These are phyloP conservation scores for Penicillium herquei DNA, from an alignment of 495 filamentous ascomycete species.

Conservation along the genomic window DNA sequence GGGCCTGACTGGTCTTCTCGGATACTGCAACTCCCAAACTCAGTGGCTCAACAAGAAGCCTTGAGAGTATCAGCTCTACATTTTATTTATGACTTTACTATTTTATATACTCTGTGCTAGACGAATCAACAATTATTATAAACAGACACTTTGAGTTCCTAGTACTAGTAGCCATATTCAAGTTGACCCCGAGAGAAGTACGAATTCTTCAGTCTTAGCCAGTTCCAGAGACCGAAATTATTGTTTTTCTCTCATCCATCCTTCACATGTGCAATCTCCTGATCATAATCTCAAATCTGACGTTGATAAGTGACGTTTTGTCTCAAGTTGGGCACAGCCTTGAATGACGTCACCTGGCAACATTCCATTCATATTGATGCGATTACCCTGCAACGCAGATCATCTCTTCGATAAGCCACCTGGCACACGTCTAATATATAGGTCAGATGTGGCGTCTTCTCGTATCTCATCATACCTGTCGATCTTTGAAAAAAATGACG, in stretches of 20 bases:
- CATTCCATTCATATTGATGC: neutral
- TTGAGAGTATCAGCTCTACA: neutral
- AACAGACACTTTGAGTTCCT: too few relatives aligned
- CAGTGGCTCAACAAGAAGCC: constrained; percentile 18
- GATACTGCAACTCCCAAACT: constrained; percentile 58
- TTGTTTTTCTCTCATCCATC: too few relatives aligned
- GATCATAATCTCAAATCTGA: neutral
- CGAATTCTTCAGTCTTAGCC: too few relatives aligned
- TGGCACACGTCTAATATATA: neutral
- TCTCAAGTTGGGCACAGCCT: neutral
- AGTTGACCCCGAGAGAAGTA: too few relatives aligned
- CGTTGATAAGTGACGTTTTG: neutral
- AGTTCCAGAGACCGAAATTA: too few relatives aligned
- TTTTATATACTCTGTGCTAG: too few relatives aligned
- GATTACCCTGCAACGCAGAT: neutral
- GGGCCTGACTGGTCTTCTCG: constrained; percentile 55
- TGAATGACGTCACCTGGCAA: neutral
- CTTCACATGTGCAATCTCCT: too few relatives aligned
- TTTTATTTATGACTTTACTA: too few relatives aligned
- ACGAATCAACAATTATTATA: too few relatives aligned
- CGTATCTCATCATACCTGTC: neutral
- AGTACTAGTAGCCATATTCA: too few relatives aligned
- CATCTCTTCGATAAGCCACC: neutral
- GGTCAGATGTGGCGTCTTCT: neutral
- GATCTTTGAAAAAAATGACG: constrained; percentile 27